Evolutionary conservation across 2,329 filamentous ascomycete genomes (phyloP), one percentile per base, ranked within the genome.

Genomic region (Westerdykella sp.): DNA sequence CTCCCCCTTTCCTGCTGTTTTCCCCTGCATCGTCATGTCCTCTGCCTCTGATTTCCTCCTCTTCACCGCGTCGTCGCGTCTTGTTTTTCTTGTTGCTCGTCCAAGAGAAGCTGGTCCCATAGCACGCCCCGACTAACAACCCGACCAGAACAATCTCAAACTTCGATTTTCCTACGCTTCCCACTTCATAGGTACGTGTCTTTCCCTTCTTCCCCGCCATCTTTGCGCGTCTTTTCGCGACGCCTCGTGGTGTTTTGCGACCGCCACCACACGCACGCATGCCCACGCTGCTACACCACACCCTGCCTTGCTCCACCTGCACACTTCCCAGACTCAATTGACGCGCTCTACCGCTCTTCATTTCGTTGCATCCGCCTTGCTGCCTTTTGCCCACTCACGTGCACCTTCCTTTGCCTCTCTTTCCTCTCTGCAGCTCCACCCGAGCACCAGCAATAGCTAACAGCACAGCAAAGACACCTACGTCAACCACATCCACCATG

Each of bases 401-500:
- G 11, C 13, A 37, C 21, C 34, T 41, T 22, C 11, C 16, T 38
- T 41, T 39, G 16, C 39, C 15, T 23, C 40, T 46, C 21, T 45
- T 16, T 35, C 18, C 40, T 21, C 39, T 39, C 39, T 41, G 11
- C 38, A 15, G 30, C 25, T 28, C 25, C 25, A 10, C 11, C 25
- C 25, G 7, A 28, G 11, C 25, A 12, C 2, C 11, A 28, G 25
- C 25, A 2, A 28, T 28, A 28, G 25, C 25, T 28, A 28, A 28
- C 25, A 28, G 25, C 18, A 12, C 25, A 28, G 11, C 25, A 9
- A 28, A 28, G 25, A 28, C 25, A 12, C 7, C 25, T 28, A 3
- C 25, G 4, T 3, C 11, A 28, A 28, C 7, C 25, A 42, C 43
- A 42, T 56, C 45, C 61, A 80, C 53, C 51, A 85, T 86, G 83